Evolutionary conservation across 352 stramenopile species (phyloP), one percentile per base, ranked within the genome.

Genomic region (Pseudoperonospora humuli): DNA sequence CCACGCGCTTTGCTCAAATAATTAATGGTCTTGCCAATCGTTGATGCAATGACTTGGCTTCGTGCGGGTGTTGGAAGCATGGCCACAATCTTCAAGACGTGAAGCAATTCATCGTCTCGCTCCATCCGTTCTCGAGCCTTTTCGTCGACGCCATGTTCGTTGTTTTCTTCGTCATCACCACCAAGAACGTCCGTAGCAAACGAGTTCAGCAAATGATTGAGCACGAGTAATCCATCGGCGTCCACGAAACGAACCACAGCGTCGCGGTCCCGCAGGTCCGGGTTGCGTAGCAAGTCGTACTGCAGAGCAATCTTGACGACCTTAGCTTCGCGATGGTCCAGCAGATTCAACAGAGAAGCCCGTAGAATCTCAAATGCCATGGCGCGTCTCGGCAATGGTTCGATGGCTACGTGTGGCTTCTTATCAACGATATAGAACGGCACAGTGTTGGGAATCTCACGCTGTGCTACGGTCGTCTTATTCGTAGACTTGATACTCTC

Each of bases 1-100:
- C 70, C 56, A 4, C 57, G 50, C 5, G 46, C 49, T 43, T 80
- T 86, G 28, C 57, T 50, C 5, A 90, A 33, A 19, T 61, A 61
- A 3, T 67, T 68, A 21, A 90, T 75, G 2, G 73, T 83, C 33
- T 71, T 75, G 8, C 75, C 78, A 47, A 90, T 81, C 11, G 54
- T 64, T 3, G 73, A 72, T 19, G 76, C 54, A 27, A 79, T 64
- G 31, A 87, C 67, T 44, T 84, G 62, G 13, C 64, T 40, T 40
- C 68, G 46, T 7, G 54, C 60, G 5, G 78, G 78, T 14, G 62
- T 69, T 26, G 78, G 75, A n/a, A 90, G 45, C 75, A 90, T 87
- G 7, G 75, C 75, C 7, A 87, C 42, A 14, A 90, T 53, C 53
- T 87, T 68, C 3, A 70, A 26, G 14, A 73, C 36, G 10, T 64